phyloP scores from a whole-genome alignment of 192 early-diverging fungal genomes.

The Coemansia sp. region DNA sequence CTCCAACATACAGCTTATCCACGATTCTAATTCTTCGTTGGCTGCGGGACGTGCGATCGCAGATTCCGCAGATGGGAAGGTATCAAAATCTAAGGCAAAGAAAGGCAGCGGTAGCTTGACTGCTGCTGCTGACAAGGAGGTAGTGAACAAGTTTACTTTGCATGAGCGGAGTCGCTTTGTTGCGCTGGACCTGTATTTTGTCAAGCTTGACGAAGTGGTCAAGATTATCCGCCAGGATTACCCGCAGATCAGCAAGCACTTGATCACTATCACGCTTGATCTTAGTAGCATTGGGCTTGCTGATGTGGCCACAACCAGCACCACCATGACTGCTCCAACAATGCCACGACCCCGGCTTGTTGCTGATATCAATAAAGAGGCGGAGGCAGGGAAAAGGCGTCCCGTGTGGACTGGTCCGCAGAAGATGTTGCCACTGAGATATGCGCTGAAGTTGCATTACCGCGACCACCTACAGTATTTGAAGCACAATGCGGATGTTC shows the following conservation, averaged over 20 bases:
- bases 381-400: neutral
- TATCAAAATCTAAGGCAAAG: neutral
- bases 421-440: conserved; percentile 41
- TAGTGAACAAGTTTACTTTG: conserved; percentile 49
- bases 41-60: neutral
- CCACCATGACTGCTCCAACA: neutral
- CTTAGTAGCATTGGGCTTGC: conserved; percentile 42
- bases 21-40: conserved; percentile 14
- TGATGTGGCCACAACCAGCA: neutral
- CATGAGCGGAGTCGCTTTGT: conserved; percentile 66
- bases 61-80: neutral
- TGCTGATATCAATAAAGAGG: conserved; percentile 3
- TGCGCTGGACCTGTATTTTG: conserved; percentile 60
- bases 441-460: conserved; percentile 48
- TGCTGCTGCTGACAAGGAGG: conserved; percentile 14
- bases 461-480: conserved; percentile 1
- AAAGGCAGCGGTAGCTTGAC: neutral
- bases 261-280: conserved; percentile 69
- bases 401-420: conserved; percentile 46
- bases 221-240: conserved; percentile 63
- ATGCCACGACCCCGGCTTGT: conserved; percentile 8
- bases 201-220: conserved; percentile 63
- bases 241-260: conserved; percentile 61
- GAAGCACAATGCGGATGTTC: neutral
- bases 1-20: conserved; percentile 38